Evolutionary conservation across 2,329 filamentous ascomycete species (phyloP).

Genomic region (Apiospora aurea): DNA sequence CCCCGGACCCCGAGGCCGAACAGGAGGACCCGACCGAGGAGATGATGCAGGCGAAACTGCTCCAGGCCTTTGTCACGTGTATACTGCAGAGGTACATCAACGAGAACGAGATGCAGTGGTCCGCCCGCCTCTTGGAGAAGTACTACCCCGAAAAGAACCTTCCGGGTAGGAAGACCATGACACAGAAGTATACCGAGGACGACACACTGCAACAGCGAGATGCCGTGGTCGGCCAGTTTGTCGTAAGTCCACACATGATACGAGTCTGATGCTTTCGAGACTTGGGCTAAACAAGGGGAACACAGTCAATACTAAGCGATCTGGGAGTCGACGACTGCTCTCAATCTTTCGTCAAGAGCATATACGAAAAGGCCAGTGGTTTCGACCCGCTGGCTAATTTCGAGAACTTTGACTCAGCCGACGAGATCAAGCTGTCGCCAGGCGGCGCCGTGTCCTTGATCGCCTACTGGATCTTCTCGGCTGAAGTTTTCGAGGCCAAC

Average conservation of each 20-base stretch:
- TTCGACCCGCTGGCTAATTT: constrained; percentile 56
- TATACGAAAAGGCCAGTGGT: constrained; percentile 49
- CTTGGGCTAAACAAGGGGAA: neutral
- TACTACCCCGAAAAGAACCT: constrained; percentile 70
- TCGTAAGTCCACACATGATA: constrained; percentile 54
- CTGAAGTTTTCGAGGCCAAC: constrained; percentile 65
- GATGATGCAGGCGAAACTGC: constrained; percentile 66
- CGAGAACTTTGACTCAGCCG: constrained; percentile 53
- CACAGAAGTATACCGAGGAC: constrained; percentile 70
- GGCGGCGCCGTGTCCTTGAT: constrained; percentile 66
- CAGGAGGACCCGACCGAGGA: constrained; percentile 62
- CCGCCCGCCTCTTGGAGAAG: constrained; percentile 71
- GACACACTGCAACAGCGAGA: constrained; percentile 67
- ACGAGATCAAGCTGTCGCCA: constrained; percentile 64
- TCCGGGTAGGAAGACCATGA: constrained; percentile 65
- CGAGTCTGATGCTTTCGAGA: constrained; percentile 27
- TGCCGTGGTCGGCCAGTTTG: constrained; percentile 74
- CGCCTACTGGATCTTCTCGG: constrained; percentile 68
- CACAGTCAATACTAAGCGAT: constrained; percentile 68
- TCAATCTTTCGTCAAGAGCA: constrained; percentile 53
- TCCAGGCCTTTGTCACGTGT: constrained; percentile 81
- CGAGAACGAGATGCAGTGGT: constrained; percentile 65
- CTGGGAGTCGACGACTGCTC: constrained; percentile 60
- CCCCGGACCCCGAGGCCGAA: constrained; percentile 68
- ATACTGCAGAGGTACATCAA: constrained; percentile 77